Conservation (phyloP, 306 rosid species). For the Malus asiatica region DNA sequence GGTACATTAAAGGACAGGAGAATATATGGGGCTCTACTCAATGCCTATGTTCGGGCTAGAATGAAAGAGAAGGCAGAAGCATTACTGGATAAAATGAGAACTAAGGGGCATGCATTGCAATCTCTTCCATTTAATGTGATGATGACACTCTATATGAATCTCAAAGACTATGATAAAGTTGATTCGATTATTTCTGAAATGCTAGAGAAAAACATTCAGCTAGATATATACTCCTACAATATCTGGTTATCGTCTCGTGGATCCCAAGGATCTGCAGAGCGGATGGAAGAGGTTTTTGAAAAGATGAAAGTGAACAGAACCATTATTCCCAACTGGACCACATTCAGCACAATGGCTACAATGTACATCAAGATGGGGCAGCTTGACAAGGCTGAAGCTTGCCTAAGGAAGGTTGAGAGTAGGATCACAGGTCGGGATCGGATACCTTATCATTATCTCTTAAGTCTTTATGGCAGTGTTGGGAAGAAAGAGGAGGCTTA, state of each 20-base stretch:
- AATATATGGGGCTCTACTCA: constrained; percentile 78
- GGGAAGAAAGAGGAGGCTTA: constrained; percentile 74
- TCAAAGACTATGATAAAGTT: constrained; percentile 68
- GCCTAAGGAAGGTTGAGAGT: constrained; percentile 63
- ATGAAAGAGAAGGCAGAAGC: constrained; percentile 71
- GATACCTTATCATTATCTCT: constrained; percentile 81
- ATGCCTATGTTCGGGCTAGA: constrained; percentile 56
- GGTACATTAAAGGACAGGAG: constrained; percentile 56
- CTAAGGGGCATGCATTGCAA: constrained; percentile 52
- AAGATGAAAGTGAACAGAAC: constrained; percentile 59
- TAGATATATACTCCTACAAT: constrained; percentile 84
- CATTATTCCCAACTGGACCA: constrained; percentile 77
- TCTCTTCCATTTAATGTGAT: constrained; percentile 83
- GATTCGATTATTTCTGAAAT: constrained; percentile 71
- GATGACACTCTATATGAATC: constrained; percentile 95
- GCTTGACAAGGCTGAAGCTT: constrained; percentile 69
- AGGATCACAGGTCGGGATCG: constrained; percentile 77
- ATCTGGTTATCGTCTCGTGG: constrained; percentile 92
- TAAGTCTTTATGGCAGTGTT: constrained; percentile 68
- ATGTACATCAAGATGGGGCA: constrained; percentile 76
- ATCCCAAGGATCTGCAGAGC: constrained; percentile 56
- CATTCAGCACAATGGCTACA: constrained; percentile 89
- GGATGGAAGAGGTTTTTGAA: constrained; percentile 79
- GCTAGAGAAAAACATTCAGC: constrained; percentile 45
- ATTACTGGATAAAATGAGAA: constrained; percentile 67